Conservation (phyloP, 1,284 basidiomycete genomes). For the Pseudozyma tsukubaensis region DNA sequence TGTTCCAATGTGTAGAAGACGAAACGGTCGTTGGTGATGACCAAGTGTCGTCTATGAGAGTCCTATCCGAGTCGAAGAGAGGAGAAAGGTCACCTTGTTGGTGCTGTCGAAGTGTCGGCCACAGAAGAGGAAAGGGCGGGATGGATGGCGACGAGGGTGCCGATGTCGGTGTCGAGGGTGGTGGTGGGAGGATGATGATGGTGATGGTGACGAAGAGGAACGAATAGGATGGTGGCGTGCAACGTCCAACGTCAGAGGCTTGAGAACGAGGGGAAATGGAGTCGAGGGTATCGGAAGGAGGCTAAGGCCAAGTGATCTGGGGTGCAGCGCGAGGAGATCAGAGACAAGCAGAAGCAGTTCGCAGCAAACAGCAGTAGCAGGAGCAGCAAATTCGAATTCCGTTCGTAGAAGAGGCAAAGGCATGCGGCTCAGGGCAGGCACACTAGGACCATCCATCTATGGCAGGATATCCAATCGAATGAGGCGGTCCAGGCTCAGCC, state of each 20-base stretch:
- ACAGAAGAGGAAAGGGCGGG: not conserved
- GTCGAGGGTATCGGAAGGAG: constrained; percentile 4
- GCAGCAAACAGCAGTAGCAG: not conserved
- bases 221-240: constrained; percentile 5
- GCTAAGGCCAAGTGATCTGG: constrained; percentile 13
- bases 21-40: not conserved
- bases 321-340: constrained; percentile 7
- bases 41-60: not conserved
- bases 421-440: not conserved
- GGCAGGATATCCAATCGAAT: too few species aligned
- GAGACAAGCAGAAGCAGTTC: not conserved
- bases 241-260: constrained; percentile 7
- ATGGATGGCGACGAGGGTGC: not conserved
- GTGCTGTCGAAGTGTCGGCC: not conserved
- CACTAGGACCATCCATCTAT: too few species aligned
- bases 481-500: too few species aligned
- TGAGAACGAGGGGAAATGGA: constrained; percentile 3
- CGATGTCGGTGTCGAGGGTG: constrained; percentile 11
- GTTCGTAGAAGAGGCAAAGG: not conserved
- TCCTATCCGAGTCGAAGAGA: not conserved
- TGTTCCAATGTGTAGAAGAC: not conserved
- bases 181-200: constrained; percentile 6
- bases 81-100: constrained; percentile 5
- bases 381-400: constrained; percentile 9
- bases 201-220: constrained; percentile 15